A percentile compares a stretch with the other conserved stretches of the same genome.
Conservation (phyloP, 2,329 filamentous ascomycete species). For the Paracamarosporium sp. region DNA sequence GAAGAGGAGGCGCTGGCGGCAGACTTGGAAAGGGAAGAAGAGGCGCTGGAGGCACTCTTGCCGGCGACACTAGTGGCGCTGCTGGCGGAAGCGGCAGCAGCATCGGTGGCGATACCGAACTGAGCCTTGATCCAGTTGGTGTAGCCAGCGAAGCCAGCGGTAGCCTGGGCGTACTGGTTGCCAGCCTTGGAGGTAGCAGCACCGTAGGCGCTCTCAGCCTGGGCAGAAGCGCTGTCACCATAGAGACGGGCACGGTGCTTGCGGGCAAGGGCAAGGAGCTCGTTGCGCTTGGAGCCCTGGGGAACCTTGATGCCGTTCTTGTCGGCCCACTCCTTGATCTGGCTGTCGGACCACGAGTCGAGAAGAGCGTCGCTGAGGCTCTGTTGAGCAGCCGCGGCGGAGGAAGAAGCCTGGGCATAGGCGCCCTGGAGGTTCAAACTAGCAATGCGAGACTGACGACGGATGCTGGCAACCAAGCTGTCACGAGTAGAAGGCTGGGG, state of each 20-base stretch:
- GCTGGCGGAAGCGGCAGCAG: constrained; percentile 33
- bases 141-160: constrained; percentile 50
- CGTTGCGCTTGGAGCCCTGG: constrained; percentile 88
- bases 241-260: constrained; percentile 80
- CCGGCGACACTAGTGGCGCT: constrained; percentile 23
- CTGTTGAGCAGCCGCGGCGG: constrained; percentile 67
- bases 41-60: constrained; percentile 40
- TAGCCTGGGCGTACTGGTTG: constrained; percentile 79
- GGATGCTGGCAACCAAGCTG: constrained; percentile 85
- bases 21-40: constrained; percentile 41
- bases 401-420: constrained; percentile 52
- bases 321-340: constrained; percentile 92
- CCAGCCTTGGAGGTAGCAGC: constrained; percentile 64
- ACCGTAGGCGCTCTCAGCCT: constrained; percentile 49
- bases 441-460: constrained; percentile 86
- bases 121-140: constrained; percentile 54
- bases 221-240: constrained; percentile 64
- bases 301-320: constrained; percentile 89
- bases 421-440: constrained; percentile 70
- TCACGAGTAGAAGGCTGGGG: constrained; percentile 87
- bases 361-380: constrained; percentile 84
- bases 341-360: constrained; percentile 85
- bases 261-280: constrained; percentile 86
- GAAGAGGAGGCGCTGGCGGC: constrained; percentile 39
- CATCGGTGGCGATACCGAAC: constrained; percentile 52